These are phyloP conservation scores for Amanita pseudoporphyria DNA, from an alignment of 768 basidiomycete genomes.

Conservation along the genomic window DNA sequence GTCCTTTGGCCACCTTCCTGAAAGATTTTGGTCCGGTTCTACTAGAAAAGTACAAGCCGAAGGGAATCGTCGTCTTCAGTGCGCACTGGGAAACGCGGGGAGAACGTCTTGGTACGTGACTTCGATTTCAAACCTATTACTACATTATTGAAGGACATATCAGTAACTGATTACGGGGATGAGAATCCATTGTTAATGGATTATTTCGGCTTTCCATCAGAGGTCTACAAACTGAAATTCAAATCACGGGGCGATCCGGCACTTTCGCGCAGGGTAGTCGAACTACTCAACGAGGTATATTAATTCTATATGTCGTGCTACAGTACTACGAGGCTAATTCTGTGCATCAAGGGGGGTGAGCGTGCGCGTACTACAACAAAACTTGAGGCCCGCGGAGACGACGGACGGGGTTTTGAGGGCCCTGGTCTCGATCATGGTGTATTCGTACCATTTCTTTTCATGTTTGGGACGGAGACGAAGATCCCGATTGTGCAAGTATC, in stretches of 20 bases:
- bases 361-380: constrained; percentile 38
- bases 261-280: constrained; percentile 50
- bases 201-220: constrained; percentile 57
- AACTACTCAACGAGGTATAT: constrained; percentile 45
- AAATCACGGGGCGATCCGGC: constrained; percentile 52
- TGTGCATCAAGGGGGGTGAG: constrained; percentile 32
- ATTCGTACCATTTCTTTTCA: constrained; percentile 68
- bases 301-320: too few relatives aligned
- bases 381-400: constrained; percentile 48
- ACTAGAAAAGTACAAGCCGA: constrained; percentile 63
- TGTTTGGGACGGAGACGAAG: constrained; percentile 59
- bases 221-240: constrained; percentile 57
- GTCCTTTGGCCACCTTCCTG: constrained; percentile 50
- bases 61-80: constrained; percentile 74
- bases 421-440: constrained; percentile 74
- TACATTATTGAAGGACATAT: background rate
- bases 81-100: constrained; percentile 71
- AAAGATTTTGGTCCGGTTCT: constrained; percentile 55
- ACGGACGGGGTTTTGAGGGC: constrained; percentile 55
- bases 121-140: background rate
- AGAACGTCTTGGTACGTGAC: constrained; percentile 42
- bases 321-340: background rate
- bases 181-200: constrained; percentile 70
- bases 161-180: constrained; percentile 67
- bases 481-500: constrained; percentile 67